Evolutionary conservation across 2,329 filamentous ascomycete species (phyloP).

Genomic region (Fusarium tricinctum): DNA sequence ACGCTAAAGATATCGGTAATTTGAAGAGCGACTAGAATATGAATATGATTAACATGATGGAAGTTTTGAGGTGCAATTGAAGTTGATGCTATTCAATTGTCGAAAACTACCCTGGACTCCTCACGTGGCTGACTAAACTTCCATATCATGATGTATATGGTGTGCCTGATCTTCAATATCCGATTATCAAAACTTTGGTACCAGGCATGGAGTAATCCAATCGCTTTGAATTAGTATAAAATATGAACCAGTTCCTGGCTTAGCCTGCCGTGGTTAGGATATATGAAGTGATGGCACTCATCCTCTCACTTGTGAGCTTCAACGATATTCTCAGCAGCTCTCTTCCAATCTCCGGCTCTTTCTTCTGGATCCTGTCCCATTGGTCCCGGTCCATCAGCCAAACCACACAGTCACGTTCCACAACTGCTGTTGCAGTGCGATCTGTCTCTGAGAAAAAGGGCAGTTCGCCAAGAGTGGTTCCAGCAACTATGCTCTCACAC

Average conservation of each 20-base stretch:
- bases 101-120: slow-evolving; percentile 3
- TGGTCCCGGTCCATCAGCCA: slow-evolving; percentile 82
- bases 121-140: slow-evolving; percentile 37
- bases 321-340: slow-evolving; percentile 90
- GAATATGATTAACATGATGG: background rate
- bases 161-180: background rate
- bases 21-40: background rate
- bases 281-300: slow-evolving; percentile 76
- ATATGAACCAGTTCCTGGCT: slow-evolving; percentile 1
- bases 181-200: background rate
- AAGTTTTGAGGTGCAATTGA: background rate
- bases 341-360: slow-evolving; percentile 81
- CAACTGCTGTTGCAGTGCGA: slow-evolving; percentile 87
- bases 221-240: slow-evolving; percentile 7
- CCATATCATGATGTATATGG: background rate
- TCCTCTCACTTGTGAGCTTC: slow-evolving; percentile 94
- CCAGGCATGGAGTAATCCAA: slow-evolving; percentile 2
- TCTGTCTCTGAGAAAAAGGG: slow-evolving; percentile 95
- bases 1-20: background rate
- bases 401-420: slow-evolving; percentile 83
- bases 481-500: slow-evolving; percentile 92
- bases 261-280: slow-evolving; percentile 65
- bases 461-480: slow-evolving; percentile 94
- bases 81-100: slow-evolving; percentile 8
- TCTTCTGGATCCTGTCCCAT: slow-evolving; percentile 80